These are phyloP conservation scores for Pestalotiopsis sp. DNA, from an alignment of 2,329 filamentous ascomycete species.

Conservation along the genomic window DNA sequence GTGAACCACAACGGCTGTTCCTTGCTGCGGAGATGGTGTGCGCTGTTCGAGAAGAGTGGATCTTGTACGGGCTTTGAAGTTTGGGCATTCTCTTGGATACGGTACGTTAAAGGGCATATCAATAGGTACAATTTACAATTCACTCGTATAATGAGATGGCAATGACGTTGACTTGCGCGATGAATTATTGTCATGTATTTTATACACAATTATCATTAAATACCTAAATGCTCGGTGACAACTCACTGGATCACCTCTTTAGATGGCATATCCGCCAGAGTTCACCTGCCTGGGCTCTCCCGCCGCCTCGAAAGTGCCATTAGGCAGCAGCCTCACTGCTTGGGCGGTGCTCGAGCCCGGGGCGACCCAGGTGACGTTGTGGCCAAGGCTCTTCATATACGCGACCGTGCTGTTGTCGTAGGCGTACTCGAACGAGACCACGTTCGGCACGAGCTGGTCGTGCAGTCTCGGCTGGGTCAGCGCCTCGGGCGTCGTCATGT, in stretches of 20 bases:
- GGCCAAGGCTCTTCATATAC: slow-evolving; percentile 66
- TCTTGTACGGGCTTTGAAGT: too few species aligned
- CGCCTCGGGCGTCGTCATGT: slow-evolving; percentile 62
- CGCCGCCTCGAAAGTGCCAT: slow-evolving; percentile 76
- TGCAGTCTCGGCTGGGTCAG: slow-evolving; percentile 74
- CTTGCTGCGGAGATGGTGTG: too few species aligned
- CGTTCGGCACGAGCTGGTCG: slow-evolving; percentile 77
- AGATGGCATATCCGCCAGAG: slow-evolving; percentile 67
- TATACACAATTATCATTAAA: neutral
- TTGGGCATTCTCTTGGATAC: too few species aligned
- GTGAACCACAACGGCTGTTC: neutral
- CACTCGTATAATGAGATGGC: too few species aligned
- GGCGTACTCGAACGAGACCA: slow-evolving; percentile 69
- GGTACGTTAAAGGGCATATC: too few species aligned
- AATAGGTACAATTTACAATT: neutral
- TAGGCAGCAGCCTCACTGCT: slow-evolving; percentile 64
- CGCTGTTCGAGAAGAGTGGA: too few species aligned
- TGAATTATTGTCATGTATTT: too few species aligned
- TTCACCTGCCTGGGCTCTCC: slow-evolving; percentile 80
- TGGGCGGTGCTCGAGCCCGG: slow-evolving; percentile 73
- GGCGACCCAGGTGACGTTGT: slow-evolving; percentile 75
- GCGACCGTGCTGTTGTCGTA: slow-evolving; percentile 72
- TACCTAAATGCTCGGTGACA: neutral
- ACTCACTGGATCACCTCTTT: slow-evolving; percentile 15
- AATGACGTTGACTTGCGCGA: too few species aligned